Percentiles rank a stretch among this genome's conserved stretches.
Evolutionary conservation across 2,329 filamentous ascomycete species (phyloP).

Genomic region (Fusarium sp.): DNA sequence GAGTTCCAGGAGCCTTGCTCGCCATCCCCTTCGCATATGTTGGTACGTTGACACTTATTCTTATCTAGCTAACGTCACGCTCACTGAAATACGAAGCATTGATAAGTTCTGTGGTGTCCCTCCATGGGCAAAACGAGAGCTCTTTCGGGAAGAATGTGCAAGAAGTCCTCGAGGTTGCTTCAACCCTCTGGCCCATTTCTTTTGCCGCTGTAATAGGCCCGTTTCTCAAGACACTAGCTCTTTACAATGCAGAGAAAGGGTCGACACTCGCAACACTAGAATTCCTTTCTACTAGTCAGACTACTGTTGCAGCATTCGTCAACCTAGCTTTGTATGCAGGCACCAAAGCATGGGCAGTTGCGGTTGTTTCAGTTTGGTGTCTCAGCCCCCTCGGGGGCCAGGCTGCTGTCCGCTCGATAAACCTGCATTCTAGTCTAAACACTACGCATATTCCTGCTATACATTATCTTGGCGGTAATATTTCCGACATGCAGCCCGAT

Average conservation of each 20-base stretch:
- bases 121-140: background rate
- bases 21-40: no score
- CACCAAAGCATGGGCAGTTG: background rate
- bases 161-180: conserved; percentile 17
- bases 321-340: no score
- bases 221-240: conserved; percentile 16
- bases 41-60: no score
- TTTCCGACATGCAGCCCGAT: no score
- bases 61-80: no score
- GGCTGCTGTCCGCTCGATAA: background rate
- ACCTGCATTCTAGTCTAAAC: background rate
- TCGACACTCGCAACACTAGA: conserved; percentile 9
- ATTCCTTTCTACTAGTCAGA: conserved; percentile 13
- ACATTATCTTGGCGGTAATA: background rate
- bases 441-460: background rate
- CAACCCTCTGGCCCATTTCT: conserved; percentile 28
- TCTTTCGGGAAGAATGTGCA: conserved; percentile 1
- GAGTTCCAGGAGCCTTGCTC: no score
- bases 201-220: conserved; percentile 25
- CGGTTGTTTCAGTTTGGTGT: background rate
- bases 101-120: no score
- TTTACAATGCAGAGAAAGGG: conserved; percentile 9
- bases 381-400: conserved; percentile 10
- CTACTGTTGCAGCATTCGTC: background rate
- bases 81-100: no score